Evolutionary conservation across 169 alveolate genomes (phyloP).

Genomic region (Amoebophrya sp.): DNA sequence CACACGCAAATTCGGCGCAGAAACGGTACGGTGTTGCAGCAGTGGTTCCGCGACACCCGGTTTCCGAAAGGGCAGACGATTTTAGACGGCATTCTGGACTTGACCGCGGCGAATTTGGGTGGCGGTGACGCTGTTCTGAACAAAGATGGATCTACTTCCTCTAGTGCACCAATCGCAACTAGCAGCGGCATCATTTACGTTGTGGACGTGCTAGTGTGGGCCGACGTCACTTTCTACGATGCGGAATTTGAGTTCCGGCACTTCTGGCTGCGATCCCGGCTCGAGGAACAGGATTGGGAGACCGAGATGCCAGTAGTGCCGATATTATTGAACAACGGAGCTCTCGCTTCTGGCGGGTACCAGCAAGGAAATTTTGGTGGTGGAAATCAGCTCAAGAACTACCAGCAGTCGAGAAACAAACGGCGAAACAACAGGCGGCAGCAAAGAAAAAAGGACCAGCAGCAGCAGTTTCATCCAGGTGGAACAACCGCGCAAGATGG

Average conservation of each 20-base stretch:
- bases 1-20: not conserved
- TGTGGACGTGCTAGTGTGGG: not conserved
- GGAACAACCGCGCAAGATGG: too few relatives aligned
- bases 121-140: too few relatives aligned
- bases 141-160: too few relatives aligned
- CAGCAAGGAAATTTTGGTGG: too few relatives aligned
- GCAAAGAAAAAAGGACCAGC: not conserved
- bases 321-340: not conserved
- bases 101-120: not conserved
- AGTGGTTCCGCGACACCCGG: not conserved
- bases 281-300: not conserved
- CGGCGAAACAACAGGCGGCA: not conserved
- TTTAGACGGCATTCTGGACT: not conserved
- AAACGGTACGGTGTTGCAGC: not conserved
- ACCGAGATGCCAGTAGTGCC: not conserved
- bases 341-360: too few relatives aligned
- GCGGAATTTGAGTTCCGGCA: not conserved
- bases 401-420: not conserved
- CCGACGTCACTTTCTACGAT: not conserved
- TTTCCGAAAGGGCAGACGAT: slow-evolving; percentile 12
- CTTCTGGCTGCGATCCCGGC: not conserved
- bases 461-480: not conserved
- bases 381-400: not conserved
- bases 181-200: not conserved
- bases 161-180: too few relatives aligned